Conservation (phyloP, 192 early-diverging fungal species). For the Backusella westeae region DNA sequence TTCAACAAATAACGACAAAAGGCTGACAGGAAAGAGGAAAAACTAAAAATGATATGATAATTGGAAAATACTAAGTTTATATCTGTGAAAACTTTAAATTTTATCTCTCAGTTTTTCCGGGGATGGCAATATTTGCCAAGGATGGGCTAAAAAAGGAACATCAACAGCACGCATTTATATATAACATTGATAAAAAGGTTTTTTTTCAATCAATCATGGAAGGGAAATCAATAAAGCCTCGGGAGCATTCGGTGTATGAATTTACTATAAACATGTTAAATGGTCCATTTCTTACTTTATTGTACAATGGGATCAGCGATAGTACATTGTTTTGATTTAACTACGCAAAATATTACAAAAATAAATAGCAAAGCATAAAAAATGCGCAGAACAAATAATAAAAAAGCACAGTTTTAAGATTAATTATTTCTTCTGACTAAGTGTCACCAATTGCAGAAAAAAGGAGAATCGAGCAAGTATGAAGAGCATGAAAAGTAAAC, state of each 20-base stretch:
- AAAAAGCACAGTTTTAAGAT: background rate
- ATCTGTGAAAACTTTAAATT: background rate
- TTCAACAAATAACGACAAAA: background rate
- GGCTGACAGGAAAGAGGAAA: background rate
- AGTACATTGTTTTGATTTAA: background rate
- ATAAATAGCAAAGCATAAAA: background rate
- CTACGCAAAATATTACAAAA: background rate
- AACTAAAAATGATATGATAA: background rate
- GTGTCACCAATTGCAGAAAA: constrained; percentile 2
- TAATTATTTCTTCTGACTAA: background rate
- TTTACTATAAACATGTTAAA: background rate
- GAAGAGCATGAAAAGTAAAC: background rate
- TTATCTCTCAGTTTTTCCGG: background rate
- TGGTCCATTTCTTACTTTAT: background rate
- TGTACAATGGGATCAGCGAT: background rate
- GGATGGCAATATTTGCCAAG: background rate
- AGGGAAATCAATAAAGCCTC: background rate
- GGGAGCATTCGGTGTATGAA: background rate
- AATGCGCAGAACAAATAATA: background rate
- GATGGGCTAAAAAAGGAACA: background rate
- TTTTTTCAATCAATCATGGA: background rate
- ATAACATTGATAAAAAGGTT: background rate
- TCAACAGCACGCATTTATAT: background rate
- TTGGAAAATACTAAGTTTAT: background rate
- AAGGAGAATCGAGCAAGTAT: background rate